Percentiles rank a stretch among this genome's conserved stretches.
Evolutionary conservation across 139 green algal genomes (phyloP).

Genomic region (Tetradesmus lagerheimii): DNA sequence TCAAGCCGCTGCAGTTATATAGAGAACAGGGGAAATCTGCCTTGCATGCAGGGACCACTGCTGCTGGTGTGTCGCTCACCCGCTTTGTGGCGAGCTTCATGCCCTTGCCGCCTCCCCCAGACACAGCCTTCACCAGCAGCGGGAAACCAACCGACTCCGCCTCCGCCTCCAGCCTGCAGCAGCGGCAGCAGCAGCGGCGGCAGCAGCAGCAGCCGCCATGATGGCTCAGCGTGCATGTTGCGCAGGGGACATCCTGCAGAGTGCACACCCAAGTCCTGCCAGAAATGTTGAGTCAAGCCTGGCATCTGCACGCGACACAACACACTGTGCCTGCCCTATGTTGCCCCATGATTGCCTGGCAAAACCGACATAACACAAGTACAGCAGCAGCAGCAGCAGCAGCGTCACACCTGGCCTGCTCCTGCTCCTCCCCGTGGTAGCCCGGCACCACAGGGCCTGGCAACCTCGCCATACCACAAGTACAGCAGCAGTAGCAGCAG

Average conservation of each 20-base stretch:
- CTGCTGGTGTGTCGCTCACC: constrained; percentile 44
- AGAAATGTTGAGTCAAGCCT: too few relatives aligned
- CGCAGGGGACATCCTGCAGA: too few relatives aligned
- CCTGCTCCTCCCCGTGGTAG: constrained; percentile 85
- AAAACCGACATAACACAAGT: too few relatives aligned
- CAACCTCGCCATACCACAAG: too few relatives aligned
- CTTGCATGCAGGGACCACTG: too few relatives aligned
- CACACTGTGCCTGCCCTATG: too few relatives aligned
- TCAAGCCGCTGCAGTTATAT: too few relatives aligned
- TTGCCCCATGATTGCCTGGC: too few relatives aligned
- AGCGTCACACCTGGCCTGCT: constrained; percentile 47
- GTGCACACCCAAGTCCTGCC: too few relatives aligned
- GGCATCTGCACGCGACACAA: too few relatives aligned
- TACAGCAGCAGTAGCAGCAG: constrained; percentile 7
- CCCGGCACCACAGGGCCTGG: constrained; percentile 91
- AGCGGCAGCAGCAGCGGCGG: not conserved
- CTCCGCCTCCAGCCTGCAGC: constrained; percentile 66
- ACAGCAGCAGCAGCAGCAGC: not conserved
- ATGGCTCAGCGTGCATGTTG: not conserved
- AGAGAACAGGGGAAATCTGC: too few relatives aligned
- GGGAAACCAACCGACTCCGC: constrained; percentile 79
- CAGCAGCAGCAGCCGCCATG: not conserved
- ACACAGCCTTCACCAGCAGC: constrained; percentile 89
- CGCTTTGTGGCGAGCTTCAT: constrained; percentile 85
- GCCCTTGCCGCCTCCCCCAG: constrained; percentile 92